Evolutionary conservation across 2,329 filamentous ascomycete genomes (phyloP).

Genomic region (Botryotinia narcissicola): DNA sequence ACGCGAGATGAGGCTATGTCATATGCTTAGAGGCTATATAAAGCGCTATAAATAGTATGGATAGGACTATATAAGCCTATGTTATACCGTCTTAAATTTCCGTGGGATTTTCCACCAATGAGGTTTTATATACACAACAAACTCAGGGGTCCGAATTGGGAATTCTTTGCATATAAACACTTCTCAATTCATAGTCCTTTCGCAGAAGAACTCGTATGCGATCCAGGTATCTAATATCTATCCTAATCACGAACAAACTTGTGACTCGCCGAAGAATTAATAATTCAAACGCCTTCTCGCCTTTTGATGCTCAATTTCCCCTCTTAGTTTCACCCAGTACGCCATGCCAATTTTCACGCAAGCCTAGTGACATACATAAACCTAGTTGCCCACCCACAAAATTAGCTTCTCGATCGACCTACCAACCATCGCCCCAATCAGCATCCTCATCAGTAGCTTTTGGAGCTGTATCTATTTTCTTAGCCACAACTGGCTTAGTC

Average conservation of each 20-base stretch:
- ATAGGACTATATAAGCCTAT: not conserved
- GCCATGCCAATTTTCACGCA: not conserved
- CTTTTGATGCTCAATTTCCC: slow-evolving; percentile 2
- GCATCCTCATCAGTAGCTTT: slow-evolving; percentile 57
- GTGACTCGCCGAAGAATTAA: not conserved
- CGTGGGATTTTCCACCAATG: not conserved
- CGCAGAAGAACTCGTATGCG: not conserved
- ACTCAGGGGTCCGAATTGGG: not conserved
- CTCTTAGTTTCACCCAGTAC: not conserved
- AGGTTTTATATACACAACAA: not conserved
- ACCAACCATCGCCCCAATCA: slow-evolving; percentile 67
- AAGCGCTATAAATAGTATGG: not conserved
- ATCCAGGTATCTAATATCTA: slow-evolving; percentile 1
- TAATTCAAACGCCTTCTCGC: slow-evolving; percentile 6
- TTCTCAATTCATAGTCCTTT: not conserved
- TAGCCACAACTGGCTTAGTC: slow-evolving; percentile 41
- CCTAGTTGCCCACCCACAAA: not conserved
- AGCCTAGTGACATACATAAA: not conserved
- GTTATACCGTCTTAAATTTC: not conserved
- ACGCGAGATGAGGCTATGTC: not conserved
- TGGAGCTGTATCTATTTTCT: slow-evolving; percentile 69
- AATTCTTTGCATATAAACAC: not conserved
- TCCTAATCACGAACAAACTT: not conserved
- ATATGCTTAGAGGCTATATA: not conserved
- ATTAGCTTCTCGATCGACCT: not conserved